Base-by-base conservation (phyloP, 257 asterid species). In the Nicotiana paniculata region DNA sequence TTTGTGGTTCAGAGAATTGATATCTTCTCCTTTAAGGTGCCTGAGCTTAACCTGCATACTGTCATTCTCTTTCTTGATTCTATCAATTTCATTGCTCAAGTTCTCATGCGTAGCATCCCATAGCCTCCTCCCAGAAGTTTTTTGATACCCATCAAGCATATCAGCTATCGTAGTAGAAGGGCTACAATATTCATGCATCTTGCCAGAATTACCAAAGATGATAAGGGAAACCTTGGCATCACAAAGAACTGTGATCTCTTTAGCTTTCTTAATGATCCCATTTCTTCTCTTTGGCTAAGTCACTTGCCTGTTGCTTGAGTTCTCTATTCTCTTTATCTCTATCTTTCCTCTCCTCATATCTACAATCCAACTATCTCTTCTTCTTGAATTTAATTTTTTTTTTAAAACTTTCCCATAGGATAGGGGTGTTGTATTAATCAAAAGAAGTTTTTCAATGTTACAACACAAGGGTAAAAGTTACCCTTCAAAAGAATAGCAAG, bases 81-180 rank as follows among this genome's bases (percentile, higher is more conserved):
- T 83, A 84, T 93, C 93, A 87, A 96, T 96, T 86, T 96, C 99
- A 86, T 94, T 94, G 92, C 91, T 93, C 87, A 96, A 81, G 68
- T 91, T 90, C 99, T 96, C 99, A 87, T 96, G 99, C 88, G 93
- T 94, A 59, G 96, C 94, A 93, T 96, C 97, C 99, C 99, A 96
- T 32, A 96, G 90, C 90, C 92, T 93, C 90, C 92, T 93, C 72
- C 98, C 98, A 69, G 98, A 91, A n/a, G 91, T 87, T 82, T 89
- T 91, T 83, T 93, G 99, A 85, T 93, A 96, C 70, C 89, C 93
- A 86, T 93, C 97, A 92, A 96, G 80, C 91, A 96, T 90, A 55
- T 92, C 95, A 77, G 89, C 89, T 83, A 93, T 84, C 91, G 84
- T 81, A 30, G 91, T 87, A 16, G 90, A 87, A 59, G 91, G 91